Base-by-base conservation (phyloP, 169 alveolate species). In the Theileria orientalis region DNA sequence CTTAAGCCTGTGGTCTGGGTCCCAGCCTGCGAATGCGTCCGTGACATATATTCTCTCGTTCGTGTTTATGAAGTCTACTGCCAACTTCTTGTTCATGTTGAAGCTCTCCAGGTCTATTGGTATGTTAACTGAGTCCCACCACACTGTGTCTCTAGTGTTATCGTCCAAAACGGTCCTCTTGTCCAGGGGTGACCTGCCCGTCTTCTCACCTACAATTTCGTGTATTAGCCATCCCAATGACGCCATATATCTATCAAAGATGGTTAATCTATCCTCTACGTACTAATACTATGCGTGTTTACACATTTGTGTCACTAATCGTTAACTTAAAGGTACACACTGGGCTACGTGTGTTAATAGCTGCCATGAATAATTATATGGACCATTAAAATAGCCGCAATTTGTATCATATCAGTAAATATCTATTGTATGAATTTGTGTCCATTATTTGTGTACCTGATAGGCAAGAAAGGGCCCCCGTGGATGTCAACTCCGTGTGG, bases 1-100 rank as follows among this genome's bases (percentile, higher is more conserved):
- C 83, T 92, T 92, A 49, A 94, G 76, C 74, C 98, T 84, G 92
- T 93, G 94, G 29, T 90, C 90, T 11, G 92, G 92, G 76, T 95
- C 98, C 99, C 99, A 97, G 3, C 98, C 98, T n/a, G 98, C 99
- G 77, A 87, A 95, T 37, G 97, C 99, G 76, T 97, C 99, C 59
- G 96, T 90, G 68, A 97, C 93, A 84, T 92, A 95, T 23, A 96
- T 78, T 76, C 94, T 90, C 30, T 92, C 93, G 67, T 77, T 91
- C 29, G 76, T 67, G 67, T 96, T 95, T 49, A 97, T 83, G 89
- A 92, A 96, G 74, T 96, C 97, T 33, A 97, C 83, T 49, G 98
- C 98, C 51, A 98, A 89, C 42, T 95, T 93, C 71, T 95, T 90
- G 79, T 93, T 93, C 68, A 92, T 83, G 54, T 88, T 86, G 86